Evolutionary conservation across 805 yeast species (phyloP).

Genomic region (Allodekkera sacchari): DNA sequence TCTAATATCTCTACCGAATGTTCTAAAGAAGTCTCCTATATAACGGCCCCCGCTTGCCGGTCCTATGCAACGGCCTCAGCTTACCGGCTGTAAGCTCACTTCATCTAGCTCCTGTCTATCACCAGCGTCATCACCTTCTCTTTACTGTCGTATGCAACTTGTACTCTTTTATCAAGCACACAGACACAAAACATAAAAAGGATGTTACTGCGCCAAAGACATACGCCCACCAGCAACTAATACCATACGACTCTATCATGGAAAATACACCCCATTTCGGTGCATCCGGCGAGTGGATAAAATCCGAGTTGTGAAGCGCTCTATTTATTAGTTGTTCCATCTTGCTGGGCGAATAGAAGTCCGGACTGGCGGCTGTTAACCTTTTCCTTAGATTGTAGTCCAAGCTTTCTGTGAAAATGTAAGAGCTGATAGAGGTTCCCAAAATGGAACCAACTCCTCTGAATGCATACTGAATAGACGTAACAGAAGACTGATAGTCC

Average conservation of each 20-base stretch:
- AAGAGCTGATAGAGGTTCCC: constrained; percentile 57
- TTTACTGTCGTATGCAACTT: constrained; percentile 44
- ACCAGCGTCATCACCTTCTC: no score
- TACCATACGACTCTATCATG: constrained; percentile 42
- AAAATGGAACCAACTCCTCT: constrained; percentile 60
- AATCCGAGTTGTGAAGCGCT: constrained; percentile 52
- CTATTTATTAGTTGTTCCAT: constrained; percentile 37
- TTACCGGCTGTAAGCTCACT: no score
- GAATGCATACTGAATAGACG: constrained; percentile 59
- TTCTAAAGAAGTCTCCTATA: no score
- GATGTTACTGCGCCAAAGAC: constrained; percentile 33
- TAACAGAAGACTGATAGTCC: constrained; percentile 58
- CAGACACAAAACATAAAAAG: constrained; percentile 30
- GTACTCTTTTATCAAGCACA: constrained; percentile 49
- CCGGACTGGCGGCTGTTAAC: constrained; percentile 26
- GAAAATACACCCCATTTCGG: constrained; percentile 43
- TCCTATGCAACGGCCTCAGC: no score
- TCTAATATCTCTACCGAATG: no score
- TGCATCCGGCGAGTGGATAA: constrained; percentile 35
- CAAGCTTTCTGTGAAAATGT: constrained; percentile 47
- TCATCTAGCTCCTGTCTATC: no score
- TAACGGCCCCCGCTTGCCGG: no score
- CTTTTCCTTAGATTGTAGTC: constrained; percentile 18
- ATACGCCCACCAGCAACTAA: constrained; percentile 47
- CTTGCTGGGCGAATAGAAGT: constrained; percentile 27